phyloP scores from a whole-genome alignment of 768 basidiomycete species.

The Pulveroboletus sp. region DNA sequence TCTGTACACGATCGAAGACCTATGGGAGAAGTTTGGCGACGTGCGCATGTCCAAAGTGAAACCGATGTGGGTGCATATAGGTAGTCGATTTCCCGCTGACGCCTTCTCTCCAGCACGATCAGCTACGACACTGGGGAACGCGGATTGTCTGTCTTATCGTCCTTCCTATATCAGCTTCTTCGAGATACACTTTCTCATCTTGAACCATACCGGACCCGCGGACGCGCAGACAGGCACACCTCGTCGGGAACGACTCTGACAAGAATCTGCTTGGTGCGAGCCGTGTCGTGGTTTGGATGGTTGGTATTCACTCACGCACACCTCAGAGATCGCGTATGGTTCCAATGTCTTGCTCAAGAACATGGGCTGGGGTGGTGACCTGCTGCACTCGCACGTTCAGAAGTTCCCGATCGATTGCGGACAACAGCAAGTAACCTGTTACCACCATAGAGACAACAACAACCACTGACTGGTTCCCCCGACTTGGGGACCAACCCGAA shows the following conservation, averaged over 20 bases:
- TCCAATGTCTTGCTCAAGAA: conserved; percentile 93
- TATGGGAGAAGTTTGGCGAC: conserved; percentile 99
- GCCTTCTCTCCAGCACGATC: conserved; percentile 57
- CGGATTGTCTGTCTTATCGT: conserved; percentile 82
- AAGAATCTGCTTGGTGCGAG: conserved; percentile 77
- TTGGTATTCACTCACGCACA: not conserved
- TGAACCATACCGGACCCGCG: conserved; percentile 93
- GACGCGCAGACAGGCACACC: conserved; percentile 98
- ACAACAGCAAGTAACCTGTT: conserved; percentile 98
- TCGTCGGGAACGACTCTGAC: conserved; percentile 92
- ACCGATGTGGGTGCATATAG: conserved; percentile 11
- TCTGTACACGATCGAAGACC: conserved; percentile 93
- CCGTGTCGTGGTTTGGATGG: not conserved
- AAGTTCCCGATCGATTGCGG: conserved; percentile 86
- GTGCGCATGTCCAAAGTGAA: conserved; percentile 84
- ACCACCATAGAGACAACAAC: conserved; percentile 99
- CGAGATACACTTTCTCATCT: conserved; percentile 93
- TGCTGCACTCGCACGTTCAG: conserved; percentile 96
- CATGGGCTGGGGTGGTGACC: conserved; percentile 95
- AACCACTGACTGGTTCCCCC: conserved; percentile 87
- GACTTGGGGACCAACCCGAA: conserved; percentile 67
- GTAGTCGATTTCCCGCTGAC: conserved; percentile 10
- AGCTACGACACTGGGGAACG: conserved; percentile 88
- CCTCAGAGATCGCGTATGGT: conserved; percentile 78
- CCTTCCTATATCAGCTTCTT: conserved; percentile 93